Base-by-base conservation (phyloP, 2,329 filamentous ascomycete genomes). In the Colletotrichum sp. region DNA sequence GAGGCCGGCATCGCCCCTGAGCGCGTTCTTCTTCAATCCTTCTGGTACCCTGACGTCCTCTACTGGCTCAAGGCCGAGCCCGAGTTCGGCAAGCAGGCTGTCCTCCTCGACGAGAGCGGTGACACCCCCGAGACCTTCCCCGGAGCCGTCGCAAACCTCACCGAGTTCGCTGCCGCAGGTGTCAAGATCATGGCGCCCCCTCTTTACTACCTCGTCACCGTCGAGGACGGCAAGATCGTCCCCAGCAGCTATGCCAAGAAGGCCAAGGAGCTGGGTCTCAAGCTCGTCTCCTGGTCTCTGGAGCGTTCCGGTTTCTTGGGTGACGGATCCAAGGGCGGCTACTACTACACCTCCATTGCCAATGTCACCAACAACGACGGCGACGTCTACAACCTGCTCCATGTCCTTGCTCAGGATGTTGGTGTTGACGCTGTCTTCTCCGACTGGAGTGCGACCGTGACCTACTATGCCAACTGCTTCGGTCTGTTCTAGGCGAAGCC, bases 391-490 rank as follows among this genome's bases (percentile, higher is more conserved):
- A 90, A 88, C 30, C 86, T 94, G n/a, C 81, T 95, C 49, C 90
- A 95, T 79, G 92, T 93, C 2, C 84, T 95, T 75, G 90, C 87
- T 4, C 86, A 88, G 78, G 84, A 94, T 79, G 90, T 95, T 12
- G 89, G 90, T 1, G 90, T 93, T 16, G 83, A 85, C 34, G 92
- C 88, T 6, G 88, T 95, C 77, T 95, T 95, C 79, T 89, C 90
- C 6, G 93, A 95, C 82, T 95, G 93, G 93, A 90, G 90, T 18
- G 90, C 91, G 13, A 93, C 93, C 0, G 89, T 91, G 9, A 93
- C 92, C 0, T 95, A 93, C 78, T 95, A 94, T 83, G 93, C 93
- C 78, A 95, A 94, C 80, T 95, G 93, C 84, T 92, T 94, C 78
- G 89, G 83, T 16, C 74, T 84, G 13, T 81, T 80, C 12, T 81